These are phyloP conservation scores for Phaeotremella fagi DNA, from an alignment of 768 basidiomycete genomes.

Conservation along the genomic window DNA sequence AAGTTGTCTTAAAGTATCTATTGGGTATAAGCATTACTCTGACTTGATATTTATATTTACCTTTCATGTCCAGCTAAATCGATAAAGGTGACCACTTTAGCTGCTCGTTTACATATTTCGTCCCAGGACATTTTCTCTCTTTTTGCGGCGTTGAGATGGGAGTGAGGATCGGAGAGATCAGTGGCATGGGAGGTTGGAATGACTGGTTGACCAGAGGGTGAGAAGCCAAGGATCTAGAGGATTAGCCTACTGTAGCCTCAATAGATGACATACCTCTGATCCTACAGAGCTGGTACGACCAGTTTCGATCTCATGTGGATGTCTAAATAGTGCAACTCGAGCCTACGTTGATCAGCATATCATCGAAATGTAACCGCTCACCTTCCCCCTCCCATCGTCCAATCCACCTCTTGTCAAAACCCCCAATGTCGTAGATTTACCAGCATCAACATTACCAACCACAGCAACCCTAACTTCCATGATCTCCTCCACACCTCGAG, in stretches of 20 bases:
- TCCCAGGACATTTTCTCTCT: slow-evolving; percentile 92
- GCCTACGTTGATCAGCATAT: slow-evolving; percentile 49
- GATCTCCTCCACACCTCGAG: slow-evolving; percentile 44
- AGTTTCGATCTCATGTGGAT: slow-evolving; percentile 96
- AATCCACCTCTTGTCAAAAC: slow-evolving; percentile 82
- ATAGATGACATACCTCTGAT: slow-evolving; percentile 97
- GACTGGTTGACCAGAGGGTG: slow-evolving; percentile 68
- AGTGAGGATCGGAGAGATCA: slow-evolving; percentile 50
- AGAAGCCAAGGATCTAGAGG: slow-evolving; percentile 78
- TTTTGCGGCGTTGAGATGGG: slow-evolving; percentile 37
- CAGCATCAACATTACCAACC: slow-evolving; percentile 79
- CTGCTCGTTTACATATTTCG: slow-evolving; percentile 78
- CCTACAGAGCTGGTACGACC: slow-evolving; percentile 93
- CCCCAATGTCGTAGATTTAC: slow-evolving; percentile 89
- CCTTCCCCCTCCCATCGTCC: slow-evolving; percentile 37
- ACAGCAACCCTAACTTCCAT: slow-evolving; percentile 88
- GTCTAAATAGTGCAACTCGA: slow-evolving; percentile 84
- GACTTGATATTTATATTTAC: slow-evolving; percentile 57
- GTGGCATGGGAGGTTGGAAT: slow-evolving; percentile 57
- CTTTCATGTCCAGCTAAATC: slow-evolving; percentile 95
- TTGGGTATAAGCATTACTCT: too few species aligned
- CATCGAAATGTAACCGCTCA: slow-evolving; percentile 8
- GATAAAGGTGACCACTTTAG: slow-evolving; percentile 92
- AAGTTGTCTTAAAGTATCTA: slow-evolving; percentile 63
- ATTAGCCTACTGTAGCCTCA: slow-evolving; percentile 17